Evolutionary conservation across 2,329 filamentous ascomycete species (phyloP), one percentile per base, ranked within the genome.

Genomic region (Neonectria coccinea): DNA sequence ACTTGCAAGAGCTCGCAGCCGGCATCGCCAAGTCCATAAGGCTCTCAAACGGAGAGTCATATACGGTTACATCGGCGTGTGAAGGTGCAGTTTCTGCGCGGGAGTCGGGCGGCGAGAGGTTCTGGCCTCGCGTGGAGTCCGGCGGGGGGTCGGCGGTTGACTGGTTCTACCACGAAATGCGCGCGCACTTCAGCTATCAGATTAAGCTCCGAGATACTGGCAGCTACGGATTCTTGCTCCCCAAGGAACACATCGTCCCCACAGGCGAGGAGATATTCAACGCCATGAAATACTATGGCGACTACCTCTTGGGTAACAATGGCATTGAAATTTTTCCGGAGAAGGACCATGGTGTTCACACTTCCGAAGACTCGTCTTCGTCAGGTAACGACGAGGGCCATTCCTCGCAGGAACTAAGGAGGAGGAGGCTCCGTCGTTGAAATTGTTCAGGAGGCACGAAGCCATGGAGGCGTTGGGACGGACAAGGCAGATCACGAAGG

Each of bases 171-270:
- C 92, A 97, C 72, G 91, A 97, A 73, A 80, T 98, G 66, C 83
- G 86, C 51, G 92, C 95, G 18, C 89, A 88, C 67, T 97, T 93
- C 77, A 92, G 93, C 63, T 98, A 97, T 77, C 96, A 98, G 83
- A 91, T 96, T 80, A 98, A 98, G 81, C 83, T 99, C 29, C 86
- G 96, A 53, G 96, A 99, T 77, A 96, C 92, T 0, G 96, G 96
- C 10, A 96, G 90, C 76, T 98, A 98, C 77, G 96, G 96, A 0
- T 99, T 98, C 77, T 82, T 99, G 52, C 82, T 98, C 4, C 96
- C 96, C 0, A 90, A 88, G 62, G 91, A 96, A 62, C 87, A 97
- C 65, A 98, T 98, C 64, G 83, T 97, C 2, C 94, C 95, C 0
- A 96, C 93, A 0, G 95, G 96, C 9, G 90, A 95, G 78, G 96